A percentile compares a stretch with the other conserved stretches of the same genome.
Evolutionary conservation across 2,329 filamentous ascomycete species (phyloP).

Genomic region (Microdochium nivale): DNA sequence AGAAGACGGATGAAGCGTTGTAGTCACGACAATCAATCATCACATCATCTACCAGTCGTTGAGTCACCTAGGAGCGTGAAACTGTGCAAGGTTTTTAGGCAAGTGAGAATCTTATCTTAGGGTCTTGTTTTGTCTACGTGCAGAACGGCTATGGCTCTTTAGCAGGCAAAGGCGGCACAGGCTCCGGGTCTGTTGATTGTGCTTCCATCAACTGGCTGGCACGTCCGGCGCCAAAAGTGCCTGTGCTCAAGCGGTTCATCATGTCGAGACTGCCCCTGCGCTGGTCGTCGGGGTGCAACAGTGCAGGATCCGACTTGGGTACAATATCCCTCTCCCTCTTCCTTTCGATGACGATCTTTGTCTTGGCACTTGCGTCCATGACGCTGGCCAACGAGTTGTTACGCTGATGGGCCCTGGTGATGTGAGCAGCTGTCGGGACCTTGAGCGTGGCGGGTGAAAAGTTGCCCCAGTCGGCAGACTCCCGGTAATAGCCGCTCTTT

Average conservation of each 20-base stretch:
- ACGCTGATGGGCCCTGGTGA: background rate
- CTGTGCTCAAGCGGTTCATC: background rate
- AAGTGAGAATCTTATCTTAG: too few species aligned
- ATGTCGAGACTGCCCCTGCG: background rate
- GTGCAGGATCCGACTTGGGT: background rate
- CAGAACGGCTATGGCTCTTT: background rate
- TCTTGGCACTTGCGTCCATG: background rate
- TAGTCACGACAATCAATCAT: too few species aligned
- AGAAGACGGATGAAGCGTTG: background rate
- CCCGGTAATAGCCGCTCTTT: background rate
- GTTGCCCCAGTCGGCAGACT: background rate
- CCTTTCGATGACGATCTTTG: background rate
- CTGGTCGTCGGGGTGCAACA: background rate
- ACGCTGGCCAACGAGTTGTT: background rate
- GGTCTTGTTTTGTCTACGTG: too few species aligned
- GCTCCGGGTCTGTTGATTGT: background rate
- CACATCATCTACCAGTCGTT: too few species aligned
- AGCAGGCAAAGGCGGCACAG: background rate
- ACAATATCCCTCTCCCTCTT: background rate
- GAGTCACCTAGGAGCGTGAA: too few species aligned
- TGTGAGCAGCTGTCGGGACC: background rate
- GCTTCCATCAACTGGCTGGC: background rate
- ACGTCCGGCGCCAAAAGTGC: background rate
- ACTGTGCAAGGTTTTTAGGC: too few species aligned
- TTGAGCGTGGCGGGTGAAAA: background rate